Percentiles rank a stretch among this genome's conserved stretches.
These are phyloP conservation scores for Colletotrichum lindemuthianum DNA, from an alignment of 2,329 filamentous ascomycete genomes.

Conservation along the genomic window DNA sequence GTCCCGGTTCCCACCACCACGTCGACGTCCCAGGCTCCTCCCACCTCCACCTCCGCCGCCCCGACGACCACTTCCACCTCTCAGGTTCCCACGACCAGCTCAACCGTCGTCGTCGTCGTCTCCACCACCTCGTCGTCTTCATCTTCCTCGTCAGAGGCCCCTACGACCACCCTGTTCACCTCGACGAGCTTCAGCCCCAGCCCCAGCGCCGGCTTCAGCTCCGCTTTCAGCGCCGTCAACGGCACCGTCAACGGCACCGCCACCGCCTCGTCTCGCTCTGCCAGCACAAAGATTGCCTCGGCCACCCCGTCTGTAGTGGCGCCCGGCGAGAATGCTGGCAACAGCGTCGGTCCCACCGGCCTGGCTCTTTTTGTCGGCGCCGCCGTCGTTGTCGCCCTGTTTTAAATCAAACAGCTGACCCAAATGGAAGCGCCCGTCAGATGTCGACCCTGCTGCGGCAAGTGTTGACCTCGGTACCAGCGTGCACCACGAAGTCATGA, in stretches of 20 bases:
- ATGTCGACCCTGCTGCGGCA: background rate
- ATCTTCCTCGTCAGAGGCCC: constrained; percentile 18
- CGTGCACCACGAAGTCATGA: constrained; percentile 35
- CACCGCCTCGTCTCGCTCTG: constrained; percentile 14
- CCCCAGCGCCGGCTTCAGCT: constrained; percentile 23
- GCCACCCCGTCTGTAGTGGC: constrained; percentile 3
- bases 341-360: constrained; percentile 24
- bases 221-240: constrained; percentile 23
- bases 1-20: constrained; percentile 51
- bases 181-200: constrained; percentile 10
- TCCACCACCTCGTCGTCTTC: constrained; percentile 18
- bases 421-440: constrained; percentile 30
- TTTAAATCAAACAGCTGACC: constrained; percentile 30
- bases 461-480: background rate
- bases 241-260: constrained; percentile 28
- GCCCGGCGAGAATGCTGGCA: constrained; percentile 20
- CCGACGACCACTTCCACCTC: constrained; percentile 42
- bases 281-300: constrained; percentile 12
- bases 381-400: constrained; percentile 33
- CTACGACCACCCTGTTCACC: constrained; percentile 18
- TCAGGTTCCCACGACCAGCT: constrained; percentile 31
- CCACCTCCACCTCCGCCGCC: constrained; percentile 39
- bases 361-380: constrained; percentile 32
- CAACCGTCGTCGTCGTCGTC: constrained; percentile 2
- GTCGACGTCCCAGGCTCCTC: constrained; percentile 37